Evolutionary conservation across 495 filamentous ascomycete genomes (phyloP).

Genomic region (Glonium stellatum): DNA sequence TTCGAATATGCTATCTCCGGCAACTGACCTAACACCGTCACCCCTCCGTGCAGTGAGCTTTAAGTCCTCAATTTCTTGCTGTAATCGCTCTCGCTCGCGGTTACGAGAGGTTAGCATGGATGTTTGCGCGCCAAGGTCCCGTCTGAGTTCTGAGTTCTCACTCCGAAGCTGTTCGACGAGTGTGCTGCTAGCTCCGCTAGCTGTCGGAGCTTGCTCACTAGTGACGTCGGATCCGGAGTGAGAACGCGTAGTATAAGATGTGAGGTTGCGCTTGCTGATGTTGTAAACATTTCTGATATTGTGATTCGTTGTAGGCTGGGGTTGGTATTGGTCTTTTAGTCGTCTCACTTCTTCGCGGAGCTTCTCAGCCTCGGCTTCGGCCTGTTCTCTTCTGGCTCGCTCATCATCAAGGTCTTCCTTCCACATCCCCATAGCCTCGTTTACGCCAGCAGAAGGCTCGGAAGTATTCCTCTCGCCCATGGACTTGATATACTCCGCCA

Average conservation of each 20-base stretch:
- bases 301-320: conserved; percentile 38
- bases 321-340: conserved; percentile 55
- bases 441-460: conserved; percentile 61
- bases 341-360: conserved; percentile 79
- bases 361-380: conserved; percentile 77
- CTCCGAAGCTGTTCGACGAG: conserved; percentile 76
- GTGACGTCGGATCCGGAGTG: conserved; percentile 52
- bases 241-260: conserved; percentile 53
- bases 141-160: conserved; percentile 85
- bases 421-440: conserved; percentile 89
- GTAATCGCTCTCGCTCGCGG: conserved; percentile 85
- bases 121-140: conserved; percentile 90
- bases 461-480: conserved; percentile 58
- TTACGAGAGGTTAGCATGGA: conserved; percentile 97
- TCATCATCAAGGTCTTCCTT: conserved; percentile 94
- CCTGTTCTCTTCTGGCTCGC: conserved; percentile 79
- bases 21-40: conserved; percentile 54
- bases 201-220: conserved; percentile 47
- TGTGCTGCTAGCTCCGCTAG: conserved; percentile 56
- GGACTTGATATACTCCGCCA: conserved; percentile 70
- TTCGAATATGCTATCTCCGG: conserved; percentile 87
- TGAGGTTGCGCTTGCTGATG: conserved; percentile 52
- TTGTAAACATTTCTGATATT: conserved; percentile 53
- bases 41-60: conserved; percentile 75
- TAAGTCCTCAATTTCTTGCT: conserved; percentile 94